Evolutionary conservation across 1,284 basidiomycete genomes (phyloP).

Genomic region (Hypsizygus ulmarius): DNA sequence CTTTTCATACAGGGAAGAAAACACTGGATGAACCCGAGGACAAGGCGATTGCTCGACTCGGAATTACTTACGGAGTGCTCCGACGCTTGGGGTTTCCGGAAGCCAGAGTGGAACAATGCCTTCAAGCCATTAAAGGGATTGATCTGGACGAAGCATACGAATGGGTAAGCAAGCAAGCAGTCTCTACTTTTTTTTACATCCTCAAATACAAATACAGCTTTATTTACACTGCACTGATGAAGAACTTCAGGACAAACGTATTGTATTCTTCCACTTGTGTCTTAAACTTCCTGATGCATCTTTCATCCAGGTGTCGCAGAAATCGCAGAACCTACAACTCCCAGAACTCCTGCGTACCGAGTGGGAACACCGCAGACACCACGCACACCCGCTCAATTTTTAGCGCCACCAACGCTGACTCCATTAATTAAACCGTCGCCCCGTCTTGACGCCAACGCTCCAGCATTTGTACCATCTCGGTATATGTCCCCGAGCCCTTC

Average conservation of each 20-base stretch:
- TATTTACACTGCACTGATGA: constrained; percentile 66
- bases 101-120: constrained; percentile 66
- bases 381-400: constrained; percentile 33
- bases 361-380: constrained; percentile 26
- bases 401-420: constrained; percentile 23
- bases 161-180: constrained; percentile 61
- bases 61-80: constrained; percentile 81
- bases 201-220: constrained; percentile 46
- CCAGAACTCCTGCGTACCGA: constrained; percentile 18
- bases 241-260: constrained; percentile 44
- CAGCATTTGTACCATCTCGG: constrained; percentile 36
- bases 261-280: not conserved
- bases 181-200: constrained; percentile 7
- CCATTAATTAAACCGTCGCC: constrained; percentile 19
- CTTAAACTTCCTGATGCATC: not conserved
- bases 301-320: constrained; percentile 10
- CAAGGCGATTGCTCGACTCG: constrained; percentile 71
- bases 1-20: constrained; percentile 31
- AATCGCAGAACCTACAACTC: constrained; percentile 13
- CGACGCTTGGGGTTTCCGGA: constrained; percentile 81
- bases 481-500: constrained; percentile 3
- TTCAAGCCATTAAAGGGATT: constrained; percentile 59
- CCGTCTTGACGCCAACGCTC: constrained; percentile 35
- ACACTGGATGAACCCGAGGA: constrained; percentile 59
- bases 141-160: constrained; percentile 91